phyloP scores from a whole-genome alignment of 208 protist genomes.

The Angomonas deanei region DNA sequence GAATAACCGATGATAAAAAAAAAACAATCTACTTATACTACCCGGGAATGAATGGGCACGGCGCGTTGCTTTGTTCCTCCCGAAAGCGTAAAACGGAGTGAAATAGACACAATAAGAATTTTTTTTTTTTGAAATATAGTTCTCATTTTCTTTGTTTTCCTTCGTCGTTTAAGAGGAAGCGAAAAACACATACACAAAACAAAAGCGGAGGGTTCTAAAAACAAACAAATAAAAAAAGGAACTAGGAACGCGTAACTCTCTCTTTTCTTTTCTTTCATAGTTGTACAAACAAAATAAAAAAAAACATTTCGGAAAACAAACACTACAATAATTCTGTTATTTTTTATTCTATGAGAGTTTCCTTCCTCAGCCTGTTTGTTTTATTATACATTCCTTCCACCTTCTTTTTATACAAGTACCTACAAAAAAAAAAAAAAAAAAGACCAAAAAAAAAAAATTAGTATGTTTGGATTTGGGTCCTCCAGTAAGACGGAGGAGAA shows the following conservation, averaged over 20 bases:
- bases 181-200: neutral
- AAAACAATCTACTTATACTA: neutral
- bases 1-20: neutral
- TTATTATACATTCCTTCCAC: constrained; percentile 6
- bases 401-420: neutral
- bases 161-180: neutral
- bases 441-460: neutral
- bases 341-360: neutral
- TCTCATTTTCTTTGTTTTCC: constrained; percentile 1
- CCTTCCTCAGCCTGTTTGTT: neutral
- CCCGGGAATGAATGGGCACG: no score
- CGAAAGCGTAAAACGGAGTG: no score
- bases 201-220: neutral
- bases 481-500: neutral
- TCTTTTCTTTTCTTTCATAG: constrained; percentile 3
- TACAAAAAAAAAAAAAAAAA: neutral
- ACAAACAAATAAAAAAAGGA: neutral
- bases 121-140: no score
- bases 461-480: neutral
- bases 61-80: no score
- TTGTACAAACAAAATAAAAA: constrained; percentile 2
- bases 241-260: neutral
- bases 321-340: neutral
- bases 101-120: constrained; percentile 9
- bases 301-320: neutral